Conservation (phyloP, 768 basidiomycete species). For the Phlebiopsis gigantea region DNA sequence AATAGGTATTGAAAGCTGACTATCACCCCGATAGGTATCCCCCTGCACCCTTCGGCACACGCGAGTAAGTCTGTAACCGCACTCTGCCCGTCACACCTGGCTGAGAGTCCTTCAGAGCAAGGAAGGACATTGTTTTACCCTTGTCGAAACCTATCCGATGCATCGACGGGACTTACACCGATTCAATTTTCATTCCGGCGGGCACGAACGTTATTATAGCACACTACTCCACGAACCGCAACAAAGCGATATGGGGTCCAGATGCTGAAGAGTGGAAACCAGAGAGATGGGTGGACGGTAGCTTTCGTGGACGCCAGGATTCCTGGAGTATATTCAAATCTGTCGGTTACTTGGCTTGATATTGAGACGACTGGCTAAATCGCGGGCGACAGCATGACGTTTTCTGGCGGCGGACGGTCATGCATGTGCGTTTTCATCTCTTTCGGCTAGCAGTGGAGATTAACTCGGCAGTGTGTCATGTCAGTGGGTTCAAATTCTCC, state of each 20-base stretch:
- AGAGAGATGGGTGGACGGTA: constrained; percentile 38
- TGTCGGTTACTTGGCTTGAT: constrained; percentile 26
- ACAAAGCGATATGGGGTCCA: constrained; percentile 40
- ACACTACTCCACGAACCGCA: constrained; percentile 33
- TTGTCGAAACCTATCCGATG: constrained; percentile 34
- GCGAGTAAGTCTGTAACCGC: constrained; percentile 12
- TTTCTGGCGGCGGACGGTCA: constrained; percentile 36
- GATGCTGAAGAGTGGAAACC: constrained; percentile 49
- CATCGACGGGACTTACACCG: constrained; percentile 31
- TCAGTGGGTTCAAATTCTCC: constrained; percentile 48
- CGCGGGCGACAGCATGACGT: constrained; percentile 34
- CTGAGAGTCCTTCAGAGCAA: constrained; percentile 29
- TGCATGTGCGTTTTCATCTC: constrained; percentile 35
- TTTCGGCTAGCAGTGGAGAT: too few relatives aligned
- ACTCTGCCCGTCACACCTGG: constrained; percentile 31
- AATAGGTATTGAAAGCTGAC: not conserved
- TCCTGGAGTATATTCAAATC: constrained; percentile 40
- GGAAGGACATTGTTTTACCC: constrained; percentile 35
- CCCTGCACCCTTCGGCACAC: constrained; percentile 36
- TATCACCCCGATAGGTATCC: constrained; percentile 27
- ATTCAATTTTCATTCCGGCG: constrained; percentile 33
- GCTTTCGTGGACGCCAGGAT: constrained; percentile 32
- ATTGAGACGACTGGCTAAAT: not conserved
- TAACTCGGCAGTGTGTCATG: not conserved
- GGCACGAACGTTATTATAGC: constrained; percentile 35